These are phyloP conservation scores for Pythium biforme DNA, from an alignment of 352 stramenopile genomes.

Conservation along the genomic window DNA sequence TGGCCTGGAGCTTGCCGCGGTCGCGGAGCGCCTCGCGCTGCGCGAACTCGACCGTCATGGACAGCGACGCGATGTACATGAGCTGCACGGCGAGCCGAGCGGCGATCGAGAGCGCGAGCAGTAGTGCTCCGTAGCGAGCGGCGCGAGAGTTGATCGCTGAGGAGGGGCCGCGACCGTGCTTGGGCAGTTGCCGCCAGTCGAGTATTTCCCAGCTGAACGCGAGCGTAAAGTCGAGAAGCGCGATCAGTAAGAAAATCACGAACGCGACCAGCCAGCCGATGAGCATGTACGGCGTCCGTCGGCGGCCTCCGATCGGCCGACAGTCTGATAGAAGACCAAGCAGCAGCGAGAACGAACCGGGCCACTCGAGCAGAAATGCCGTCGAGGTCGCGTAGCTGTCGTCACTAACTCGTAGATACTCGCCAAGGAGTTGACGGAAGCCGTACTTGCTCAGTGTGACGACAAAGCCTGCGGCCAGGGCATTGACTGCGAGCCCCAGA, in stretches of 20 bases:
- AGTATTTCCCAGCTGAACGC: constrained; percentile 11
- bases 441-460: constrained; percentile 35
- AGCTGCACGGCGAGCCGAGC: constrained; percentile 24
- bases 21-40: constrained; percentile 24
- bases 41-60: constrained; percentile 29
- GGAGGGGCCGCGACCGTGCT: neutral
- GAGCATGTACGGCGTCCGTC: constrained; percentile 84
- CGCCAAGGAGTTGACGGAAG: constrained; percentile 45
- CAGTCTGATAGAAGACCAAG: constrained; percentile 84
- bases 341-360: constrained; percentile 70
- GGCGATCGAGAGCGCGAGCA: constrained; percentile 32
- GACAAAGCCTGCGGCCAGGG: constrained; percentile 30
- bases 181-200: neutral
- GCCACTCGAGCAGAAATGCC: constrained; percentile 65
- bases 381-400: constrained; percentile 35
- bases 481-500: constrained; percentile 39
- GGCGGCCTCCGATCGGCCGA: constrained; percentile 70
- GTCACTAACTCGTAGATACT: constrained; percentile 32
- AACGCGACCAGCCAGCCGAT: constrained; percentile 54
- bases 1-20: constrained; percentile 25
- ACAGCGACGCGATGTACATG: constrained; percentile 25
- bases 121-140: constrained; percentile 2
- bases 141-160: neutral
- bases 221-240: constrained; percentile 23
- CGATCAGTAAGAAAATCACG: constrained; percentile 20